These are phyloP conservation scores for Dactylellina cionopaga DNA, from an alignment of 2,329 filamentous ascomycete species.

Conservation along the genomic window DNA sequence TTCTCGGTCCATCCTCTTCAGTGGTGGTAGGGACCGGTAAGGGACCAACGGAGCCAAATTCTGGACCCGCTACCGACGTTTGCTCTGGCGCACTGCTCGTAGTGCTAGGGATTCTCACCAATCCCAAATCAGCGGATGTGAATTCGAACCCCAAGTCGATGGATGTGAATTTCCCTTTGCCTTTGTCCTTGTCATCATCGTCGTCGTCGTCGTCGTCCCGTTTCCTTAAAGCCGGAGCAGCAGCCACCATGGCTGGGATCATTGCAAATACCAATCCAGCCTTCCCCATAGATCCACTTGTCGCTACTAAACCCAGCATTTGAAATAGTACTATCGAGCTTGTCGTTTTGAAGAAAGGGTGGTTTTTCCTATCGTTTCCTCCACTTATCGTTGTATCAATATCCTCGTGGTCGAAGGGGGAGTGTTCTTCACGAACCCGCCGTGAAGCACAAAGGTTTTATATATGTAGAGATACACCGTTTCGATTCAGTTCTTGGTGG, in stretches of 20 bases:
- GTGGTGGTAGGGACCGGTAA: neutral
- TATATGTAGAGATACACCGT: neutral
- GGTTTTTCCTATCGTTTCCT: neutral
- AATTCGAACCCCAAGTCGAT: constrained; percentile 36
- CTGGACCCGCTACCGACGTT: neutral
- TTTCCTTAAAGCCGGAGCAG: constrained; percentile 18
- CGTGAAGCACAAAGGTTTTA: constrained; percentile 28
- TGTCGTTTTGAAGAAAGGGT: neutral
- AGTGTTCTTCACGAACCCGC: constrained; percentile 39
- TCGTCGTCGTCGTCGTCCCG: constrained; percentile 27
- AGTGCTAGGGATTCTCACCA: neutral
- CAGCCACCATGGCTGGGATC: constrained; percentile 10
- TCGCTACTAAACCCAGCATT: constrained; percentile 19
- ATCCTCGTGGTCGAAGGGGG: too few species aligned
- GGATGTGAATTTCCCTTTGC: constrained; percentile 3
- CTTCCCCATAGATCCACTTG: constrained; percentile 5
- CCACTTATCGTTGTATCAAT: constrained; percentile 4
- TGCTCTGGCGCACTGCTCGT: neutral
- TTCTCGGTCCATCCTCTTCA: neutral
- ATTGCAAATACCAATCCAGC: constrained; percentile 14
- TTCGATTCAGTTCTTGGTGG: too few species aligned
- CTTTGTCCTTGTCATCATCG: constrained; percentile 21
- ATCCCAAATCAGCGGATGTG: constrained; percentile 14
- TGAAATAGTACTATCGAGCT: too few species aligned
- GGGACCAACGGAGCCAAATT: constrained; percentile 19